phyloP scores from a whole-genome alignment of 768 basidiomycete species.

The Russula sp. region DNA sequence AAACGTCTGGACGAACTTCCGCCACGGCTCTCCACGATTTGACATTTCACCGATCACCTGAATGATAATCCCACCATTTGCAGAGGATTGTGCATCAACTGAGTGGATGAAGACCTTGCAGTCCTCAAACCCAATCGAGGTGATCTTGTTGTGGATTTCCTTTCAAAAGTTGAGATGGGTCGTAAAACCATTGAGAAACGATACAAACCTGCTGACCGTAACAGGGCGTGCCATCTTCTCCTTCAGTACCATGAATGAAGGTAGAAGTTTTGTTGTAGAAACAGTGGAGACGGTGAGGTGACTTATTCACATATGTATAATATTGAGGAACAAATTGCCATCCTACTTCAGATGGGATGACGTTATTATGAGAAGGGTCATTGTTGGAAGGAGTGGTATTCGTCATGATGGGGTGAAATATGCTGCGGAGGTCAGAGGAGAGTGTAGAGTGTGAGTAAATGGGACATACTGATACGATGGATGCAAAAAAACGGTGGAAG shows the following conservation, averaged over 20 bases:
- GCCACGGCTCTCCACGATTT: constrained; percentile 86
- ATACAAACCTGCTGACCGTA: constrained; percentile 83
- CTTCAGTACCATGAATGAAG: constrained; percentile 95
- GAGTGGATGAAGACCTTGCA: constrained; percentile 99
- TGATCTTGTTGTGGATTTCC: constrained; percentile 98
- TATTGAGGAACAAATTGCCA: constrained; percentile 99
- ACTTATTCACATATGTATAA: constrained; percentile 98
- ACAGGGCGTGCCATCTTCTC: constrained; percentile 86
- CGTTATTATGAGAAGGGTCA: constrained; percentile 45
- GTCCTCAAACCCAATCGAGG: constrained; percentile 87
- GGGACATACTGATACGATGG: constrained; percentile 12
- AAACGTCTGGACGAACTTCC: constrained; percentile 99
- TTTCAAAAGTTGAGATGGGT: constrained; percentile 30
- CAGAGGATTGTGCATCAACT: constrained; percentile 94
- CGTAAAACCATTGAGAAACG: constrained; percentile 2
- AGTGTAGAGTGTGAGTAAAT: background rate
- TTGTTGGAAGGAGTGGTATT: constrained; percentile 37
- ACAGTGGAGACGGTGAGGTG: constrained; percentile 93
- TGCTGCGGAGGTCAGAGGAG: constrained; percentile 14
- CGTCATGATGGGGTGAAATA: constrained; percentile 30
- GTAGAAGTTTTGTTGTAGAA: constrained; percentile 99
- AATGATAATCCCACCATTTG: constrained; percentile 94
- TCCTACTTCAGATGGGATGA: constrained; percentile 91
- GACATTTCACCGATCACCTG: constrained; percentile 99
- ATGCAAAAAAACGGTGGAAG: constrained; percentile 8